These are phyloP conservation scores for Trifolium pratense DNA, from an alignment of 306 rosid species.

Conservation along the genomic window DNA sequence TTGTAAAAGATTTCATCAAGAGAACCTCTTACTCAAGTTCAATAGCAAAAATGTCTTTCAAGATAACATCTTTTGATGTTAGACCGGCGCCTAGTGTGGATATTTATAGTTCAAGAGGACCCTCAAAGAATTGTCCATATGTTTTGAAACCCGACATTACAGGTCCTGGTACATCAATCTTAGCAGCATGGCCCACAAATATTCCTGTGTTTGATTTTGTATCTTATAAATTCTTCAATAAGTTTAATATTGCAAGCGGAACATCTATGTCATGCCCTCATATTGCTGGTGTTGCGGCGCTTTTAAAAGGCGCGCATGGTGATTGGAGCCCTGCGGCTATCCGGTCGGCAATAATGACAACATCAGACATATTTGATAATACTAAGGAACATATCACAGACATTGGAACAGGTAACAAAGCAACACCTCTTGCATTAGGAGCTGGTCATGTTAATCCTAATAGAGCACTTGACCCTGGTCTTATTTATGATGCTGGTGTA, in stretches of 20 bases:
- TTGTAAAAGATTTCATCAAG: conserved; percentile 52
- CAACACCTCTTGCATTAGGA: conserved; percentile 71
- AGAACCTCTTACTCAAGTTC: conserved; percentile 28
- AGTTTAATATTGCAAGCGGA: conserved; percentile 57
- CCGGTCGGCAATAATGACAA: conserved; percentile 78
- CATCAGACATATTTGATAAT: conserved; percentile 60
- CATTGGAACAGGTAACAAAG: conserved; percentile 43
- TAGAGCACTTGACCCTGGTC: no score
- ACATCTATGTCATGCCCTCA: conserved; percentile 91
- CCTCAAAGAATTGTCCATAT: conserved; percentile 64
- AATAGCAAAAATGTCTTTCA: conserved; percentile 53
- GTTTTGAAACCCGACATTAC: conserved; percentile 73
- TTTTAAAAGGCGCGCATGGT: conserved; percentile 55
- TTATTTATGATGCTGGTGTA: no score
- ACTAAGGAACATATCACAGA: conserved; percentile 49
- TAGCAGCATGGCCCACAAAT: conserved; percentile 81
- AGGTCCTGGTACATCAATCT: conserved; percentile 70
- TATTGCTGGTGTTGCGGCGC: conserved; percentile 67
- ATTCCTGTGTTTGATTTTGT: not conserved
- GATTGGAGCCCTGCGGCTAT: conserved; percentile 81
- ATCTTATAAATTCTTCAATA: not conserved
- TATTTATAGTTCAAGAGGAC: conserved; percentile 73
- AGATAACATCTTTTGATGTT: conserved; percentile 47
- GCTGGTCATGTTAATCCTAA: conserved; percentile 78
- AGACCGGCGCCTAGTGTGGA: conserved; percentile 66